Conservation (phyloP, 306 rosid genomes). For the Malus orientalis region DNA sequence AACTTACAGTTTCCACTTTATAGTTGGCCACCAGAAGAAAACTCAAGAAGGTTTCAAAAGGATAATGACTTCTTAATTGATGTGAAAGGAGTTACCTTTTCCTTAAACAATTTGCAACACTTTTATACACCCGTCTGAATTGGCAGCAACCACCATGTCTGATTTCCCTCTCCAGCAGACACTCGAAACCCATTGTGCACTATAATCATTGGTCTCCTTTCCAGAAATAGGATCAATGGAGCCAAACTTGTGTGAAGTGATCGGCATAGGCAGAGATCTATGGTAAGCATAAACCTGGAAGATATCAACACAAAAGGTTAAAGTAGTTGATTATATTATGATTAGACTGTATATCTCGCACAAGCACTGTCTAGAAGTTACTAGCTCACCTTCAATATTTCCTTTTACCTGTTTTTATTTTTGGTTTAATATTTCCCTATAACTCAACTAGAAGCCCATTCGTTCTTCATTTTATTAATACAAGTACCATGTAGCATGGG, state of each 20-base stretch:
- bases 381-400: neutral
- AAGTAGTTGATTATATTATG: neutral
- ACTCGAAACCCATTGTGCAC: slow-evolving; percentile 83
- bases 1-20: slow-evolving; percentile 15
- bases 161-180: slow-evolving; percentile 95
- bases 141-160: slow-evolving; percentile 78
- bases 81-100: slow-evolving; percentile 10
- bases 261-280: slow-evolving; percentile 79
- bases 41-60: neutral
- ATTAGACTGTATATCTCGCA: neutral
- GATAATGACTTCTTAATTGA: neutral
- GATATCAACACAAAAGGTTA: neutral
- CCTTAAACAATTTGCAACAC: slow-evolving; percentile 68
- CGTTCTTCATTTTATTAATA: neutral
- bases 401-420: neutral
- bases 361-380: neutral
- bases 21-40: slow-evolving; percentile 14
- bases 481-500: neutral
- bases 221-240: slow-evolving; percentile 79
- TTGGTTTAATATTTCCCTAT: neutral
- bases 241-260: slow-evolving; percentile 78
- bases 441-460: neutral
- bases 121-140: slow-evolving; percentile 85
- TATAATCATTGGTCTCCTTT: slow-evolving; percentile 76
- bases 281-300: slow-evolving; percentile 77